Percentiles rank a stretch among this genome's conserved stretches.
Conservation (phyloP, 345 rosid species). For the Limnanthes douglasii region DNA sequence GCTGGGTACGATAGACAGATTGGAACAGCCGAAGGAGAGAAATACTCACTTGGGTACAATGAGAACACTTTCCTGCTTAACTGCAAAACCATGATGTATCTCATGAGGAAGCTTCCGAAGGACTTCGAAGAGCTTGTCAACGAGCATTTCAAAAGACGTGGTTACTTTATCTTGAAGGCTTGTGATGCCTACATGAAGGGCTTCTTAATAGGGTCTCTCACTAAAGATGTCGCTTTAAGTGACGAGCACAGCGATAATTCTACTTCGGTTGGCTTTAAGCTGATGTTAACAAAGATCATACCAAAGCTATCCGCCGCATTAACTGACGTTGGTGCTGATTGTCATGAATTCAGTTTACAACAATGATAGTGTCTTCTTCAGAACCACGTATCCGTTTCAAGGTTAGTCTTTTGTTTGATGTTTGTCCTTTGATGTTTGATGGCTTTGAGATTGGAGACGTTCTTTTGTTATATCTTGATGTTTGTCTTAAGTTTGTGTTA, state of each 20-base stretch:
- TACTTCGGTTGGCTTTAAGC: slow-evolving; percentile 85
- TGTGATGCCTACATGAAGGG: slow-evolving; percentile 93
- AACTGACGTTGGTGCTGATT: slow-evolving; percentile 57
- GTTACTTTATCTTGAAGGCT: slow-evolving; percentile 79
- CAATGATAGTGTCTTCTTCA: too few species aligned
- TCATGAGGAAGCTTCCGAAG: slow-evolving; percentile 85
- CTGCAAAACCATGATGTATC: slow-evolving; percentile 94
- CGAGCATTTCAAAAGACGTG: slow-evolving; percentile 76
- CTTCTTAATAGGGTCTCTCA: slow-evolving; percentile 71
- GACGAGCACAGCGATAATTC: slow-evolving; percentile 34
- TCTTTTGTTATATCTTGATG: too few species aligned
- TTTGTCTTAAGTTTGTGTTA: too few species aligned
- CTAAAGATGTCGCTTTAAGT: slow-evolving; percentile 42
- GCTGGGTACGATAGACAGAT: slow-evolving; percentile 93
- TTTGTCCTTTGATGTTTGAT: too few species aligned
- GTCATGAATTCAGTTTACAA: slow-evolving; percentile 43
- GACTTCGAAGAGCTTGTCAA: slow-evolving; percentile 69
- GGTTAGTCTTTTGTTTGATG: too few species aligned
- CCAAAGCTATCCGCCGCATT: slow-evolving; percentile 62
- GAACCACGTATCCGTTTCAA: too few species aligned
- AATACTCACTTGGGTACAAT: slow-evolving; percentile 76
- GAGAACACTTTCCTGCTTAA: slow-evolving; percentile 84
- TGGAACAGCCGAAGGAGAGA: slow-evolving; percentile 97
- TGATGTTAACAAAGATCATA: slow-evolving; percentile 76
- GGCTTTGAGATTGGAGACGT: too few species aligned